phyloP scores from a whole-genome alignment of 2,329 filamentous ascomycete species.

The Juglanconis sp. region DNA sequence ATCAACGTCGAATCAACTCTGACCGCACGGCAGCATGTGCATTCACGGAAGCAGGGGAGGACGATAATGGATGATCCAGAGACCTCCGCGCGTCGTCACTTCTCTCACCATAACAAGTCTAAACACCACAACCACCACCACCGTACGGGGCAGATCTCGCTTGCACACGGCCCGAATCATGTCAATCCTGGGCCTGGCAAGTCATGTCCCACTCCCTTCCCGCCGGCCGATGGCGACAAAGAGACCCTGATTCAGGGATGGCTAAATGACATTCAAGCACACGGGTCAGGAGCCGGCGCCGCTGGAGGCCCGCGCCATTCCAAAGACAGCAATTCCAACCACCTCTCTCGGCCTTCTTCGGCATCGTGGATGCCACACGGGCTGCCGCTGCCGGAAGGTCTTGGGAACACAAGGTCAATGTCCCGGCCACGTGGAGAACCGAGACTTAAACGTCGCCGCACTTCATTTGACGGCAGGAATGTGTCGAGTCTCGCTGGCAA shows the following conservation, averaged over 20 bases:
- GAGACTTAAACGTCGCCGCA: neutral
- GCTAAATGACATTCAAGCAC: conserved; percentile 1
- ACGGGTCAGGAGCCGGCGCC: neutral
- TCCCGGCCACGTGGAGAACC: neutral
- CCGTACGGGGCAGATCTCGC: neutral
- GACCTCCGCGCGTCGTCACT: neutral
- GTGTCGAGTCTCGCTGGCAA: neutral
- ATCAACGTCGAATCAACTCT: neutral
- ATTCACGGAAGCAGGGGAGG: neutral
- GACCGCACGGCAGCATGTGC: neutral
- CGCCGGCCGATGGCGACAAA: neutral
- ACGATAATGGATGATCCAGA: conserved; percentile 1
- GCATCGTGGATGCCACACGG: neutral
- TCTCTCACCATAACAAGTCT: neutral
- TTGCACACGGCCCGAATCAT: neutral
- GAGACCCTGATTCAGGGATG: conserved; percentile 3
- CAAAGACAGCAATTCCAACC: neutral
- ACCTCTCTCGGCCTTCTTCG: neutral
- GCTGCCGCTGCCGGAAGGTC: neutral
- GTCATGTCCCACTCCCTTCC: neutral
- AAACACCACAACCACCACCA: neutral
- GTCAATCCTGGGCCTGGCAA: neutral
- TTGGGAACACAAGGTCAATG: neutral
- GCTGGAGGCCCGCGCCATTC: neutral
- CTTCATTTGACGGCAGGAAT: neutral